These are phyloP conservation scores for Phytopythium mirpurense DNA, from an alignment of 352 stramenopile species.

Conservation along the genomic window DNA sequence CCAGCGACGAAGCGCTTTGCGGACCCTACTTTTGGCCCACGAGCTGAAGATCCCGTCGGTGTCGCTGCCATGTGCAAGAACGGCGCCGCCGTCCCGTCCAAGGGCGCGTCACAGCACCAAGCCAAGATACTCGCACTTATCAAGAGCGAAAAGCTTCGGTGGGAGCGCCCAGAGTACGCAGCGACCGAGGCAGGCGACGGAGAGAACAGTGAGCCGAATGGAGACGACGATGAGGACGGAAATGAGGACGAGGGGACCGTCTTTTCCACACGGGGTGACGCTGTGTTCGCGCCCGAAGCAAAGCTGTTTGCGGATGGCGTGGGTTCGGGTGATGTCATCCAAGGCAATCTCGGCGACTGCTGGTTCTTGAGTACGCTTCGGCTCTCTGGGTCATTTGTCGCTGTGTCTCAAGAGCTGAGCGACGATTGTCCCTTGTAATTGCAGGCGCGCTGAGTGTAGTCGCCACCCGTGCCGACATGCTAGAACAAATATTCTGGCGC, in stretches of 20 bases:
- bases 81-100: conserved; percentile 39
- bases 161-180: conserved; percentile 69
- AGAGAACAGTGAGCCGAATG: conserved; percentile 19
- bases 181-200: conserved; percentile 12
- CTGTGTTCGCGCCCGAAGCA: conserved; percentile 50
- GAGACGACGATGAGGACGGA: conserved; percentile 23
- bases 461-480: conserved; percentile 69
- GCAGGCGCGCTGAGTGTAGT: conserved; percentile 84
- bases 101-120: conserved; percentile 71
- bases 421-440: not conserved
- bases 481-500: conserved; percentile 81
- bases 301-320: conserved; percentile 72
- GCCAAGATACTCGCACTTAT: conserved; percentile 64
- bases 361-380: conserved; percentile 85
- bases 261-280: conserved; percentile 7
- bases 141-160: conserved; percentile 72
- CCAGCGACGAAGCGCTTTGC: conserved; percentile 49
- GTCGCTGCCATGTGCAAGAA: conserved; percentile 65
- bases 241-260: conserved; percentile 2
- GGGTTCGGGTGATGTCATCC: conserved; percentile 82
- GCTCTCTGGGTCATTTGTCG: not conserved
- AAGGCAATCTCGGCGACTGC: conserved; percentile 89
- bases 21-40: conserved; percentile 83
- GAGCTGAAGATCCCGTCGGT: conserved; percentile 41
- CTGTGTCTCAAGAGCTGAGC: not conserved